Percentiles rank a stretch among this genome's conserved stretches.
These are phyloP conservation scores for Pythium utonaiense DNA, from an alignment of 352 stramenopile genomes.

Conservation along the genomic window DNA sequence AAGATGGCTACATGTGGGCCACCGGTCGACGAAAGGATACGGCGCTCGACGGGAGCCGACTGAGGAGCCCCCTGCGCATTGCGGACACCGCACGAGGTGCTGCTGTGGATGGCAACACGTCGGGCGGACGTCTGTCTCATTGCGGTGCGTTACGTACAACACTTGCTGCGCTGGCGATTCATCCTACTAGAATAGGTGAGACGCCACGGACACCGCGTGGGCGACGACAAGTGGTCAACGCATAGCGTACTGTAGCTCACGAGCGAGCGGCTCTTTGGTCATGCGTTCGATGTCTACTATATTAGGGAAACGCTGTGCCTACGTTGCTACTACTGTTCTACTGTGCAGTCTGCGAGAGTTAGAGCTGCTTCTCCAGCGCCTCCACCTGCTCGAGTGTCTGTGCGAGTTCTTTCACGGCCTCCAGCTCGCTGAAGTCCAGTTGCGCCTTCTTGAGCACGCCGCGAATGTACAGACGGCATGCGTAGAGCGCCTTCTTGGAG, in stretches of 20 bases:
- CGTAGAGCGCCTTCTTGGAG: conserved; percentile 78
- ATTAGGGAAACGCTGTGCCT: conserved; percentile 7
- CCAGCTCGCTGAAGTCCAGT: conserved; percentile 53
- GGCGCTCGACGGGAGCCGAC: not conserved
- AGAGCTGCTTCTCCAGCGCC: conserved; percentile 43
- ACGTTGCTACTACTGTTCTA: not conserved
- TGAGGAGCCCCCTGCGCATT: not conserved
- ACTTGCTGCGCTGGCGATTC: not conserved
- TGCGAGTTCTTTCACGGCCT: conserved; percentile 43
- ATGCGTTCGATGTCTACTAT: conserved; percentile 7
- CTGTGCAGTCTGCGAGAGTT: not conserved
- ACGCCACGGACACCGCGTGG: not conserved
- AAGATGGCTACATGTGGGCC: conserved; percentile 26
- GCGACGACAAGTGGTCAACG: not conserved
- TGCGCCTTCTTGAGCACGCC: conserved; percentile 77
- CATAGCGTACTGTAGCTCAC: too few species aligned
- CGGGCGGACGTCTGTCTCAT: not conserved
- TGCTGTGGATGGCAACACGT: not conserved
- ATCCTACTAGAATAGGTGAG: not conserved
- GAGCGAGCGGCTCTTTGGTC: too few species aligned
- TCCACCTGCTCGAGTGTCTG: conserved; percentile 55
- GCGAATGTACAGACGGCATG: conserved; percentile 70
- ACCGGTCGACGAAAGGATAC: conserved; percentile 8
- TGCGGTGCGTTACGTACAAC: not conserved
- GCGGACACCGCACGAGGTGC: not conserved